Conservation (phyloP, 768 basidiomycete species). For the Rhizopogon roseolus region DNA sequence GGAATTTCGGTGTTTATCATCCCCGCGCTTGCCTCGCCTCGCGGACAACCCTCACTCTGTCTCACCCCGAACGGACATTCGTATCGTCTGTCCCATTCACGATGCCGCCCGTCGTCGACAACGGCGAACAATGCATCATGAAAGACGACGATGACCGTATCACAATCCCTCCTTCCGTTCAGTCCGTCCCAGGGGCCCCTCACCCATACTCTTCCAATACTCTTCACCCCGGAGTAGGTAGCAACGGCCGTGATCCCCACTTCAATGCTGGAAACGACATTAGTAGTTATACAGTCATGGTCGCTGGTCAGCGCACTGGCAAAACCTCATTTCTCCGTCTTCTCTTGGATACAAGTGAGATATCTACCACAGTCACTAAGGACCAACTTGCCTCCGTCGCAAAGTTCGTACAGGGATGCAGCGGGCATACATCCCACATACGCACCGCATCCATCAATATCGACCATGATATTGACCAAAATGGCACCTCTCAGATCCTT, state of each 20-base stretch:
- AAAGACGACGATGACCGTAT: constrained; percentile 37
- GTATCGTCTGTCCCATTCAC: constrained; percentile 23
- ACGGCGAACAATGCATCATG: constrained; percentile 45
- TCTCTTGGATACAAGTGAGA: constrained; percentile 73
- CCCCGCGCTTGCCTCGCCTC: constrained; percentile 63
- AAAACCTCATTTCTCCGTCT: constrained; percentile 87
- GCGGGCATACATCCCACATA: constrained; percentile 68
- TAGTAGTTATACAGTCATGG: constrained; percentile 63
- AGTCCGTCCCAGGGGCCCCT: constrained; percentile 21
- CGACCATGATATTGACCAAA: constrained; percentile 50
- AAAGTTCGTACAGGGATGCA: constrained; percentile 75
- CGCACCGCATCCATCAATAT: constrained; percentile 69
- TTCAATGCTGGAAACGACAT: constrained; percentile 13
- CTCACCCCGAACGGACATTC: constrained; percentile 43
- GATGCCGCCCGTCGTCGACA: constrained; percentile 55
- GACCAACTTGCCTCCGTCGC: constrained; percentile 79
- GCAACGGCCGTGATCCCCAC: constrained; percentile 22
- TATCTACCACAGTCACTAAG: constrained; percentile 56
- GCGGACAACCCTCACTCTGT: constrained; percentile 48
- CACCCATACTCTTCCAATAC: constrained; percentile 19
- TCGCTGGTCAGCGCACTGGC: constrained; percentile 77
- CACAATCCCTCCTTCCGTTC: constrained; percentile 16
- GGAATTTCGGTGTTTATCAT: constrained; percentile 45
- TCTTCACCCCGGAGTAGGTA: constrained; percentile 23
- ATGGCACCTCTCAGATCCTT: constrained; percentile 42